A percentile compares a stretch with the other conserved stretches of the same genome.
Evolutionary conservation across 2,329 filamentous ascomycete genomes (phyloP).

Genomic region (Davidsoniella eucalypti): DNA sequence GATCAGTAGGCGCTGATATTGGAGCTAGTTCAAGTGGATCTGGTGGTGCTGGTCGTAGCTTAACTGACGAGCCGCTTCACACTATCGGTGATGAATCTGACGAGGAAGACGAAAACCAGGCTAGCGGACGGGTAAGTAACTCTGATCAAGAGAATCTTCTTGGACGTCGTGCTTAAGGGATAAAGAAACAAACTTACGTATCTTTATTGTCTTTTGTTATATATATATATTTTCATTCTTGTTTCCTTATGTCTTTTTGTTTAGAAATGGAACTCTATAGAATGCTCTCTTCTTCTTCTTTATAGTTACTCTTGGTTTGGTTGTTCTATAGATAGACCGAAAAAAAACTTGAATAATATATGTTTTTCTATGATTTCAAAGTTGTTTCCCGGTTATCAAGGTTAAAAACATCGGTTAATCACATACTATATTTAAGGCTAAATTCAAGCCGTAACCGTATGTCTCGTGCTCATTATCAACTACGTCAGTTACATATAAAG

Average conservation of each 20-base stretch:
- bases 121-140: constrained; percentile 25
- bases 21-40: neutral
- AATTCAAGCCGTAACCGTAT: no score
- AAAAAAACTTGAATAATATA: no score
- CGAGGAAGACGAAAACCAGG: constrained; percentile 26
- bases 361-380: no score
- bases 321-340: no score
- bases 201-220: neutral
- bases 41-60: neutral
- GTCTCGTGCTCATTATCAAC: no score
- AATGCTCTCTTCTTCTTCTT: neutral
- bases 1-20: neutral
- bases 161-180: neutral
- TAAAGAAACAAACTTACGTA: no score
- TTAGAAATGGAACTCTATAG: neutral
- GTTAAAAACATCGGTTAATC: no score
- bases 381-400: no score
- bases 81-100: constrained; percentile 15
- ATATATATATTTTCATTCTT: neutral
- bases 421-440: no score
- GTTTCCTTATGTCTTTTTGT: neutral
- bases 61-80: constrained; percentile 8
- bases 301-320: neutral
- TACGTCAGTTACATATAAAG: no score
- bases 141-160: constrained; percentile 20